Evolutionary conservation across 2,329 filamentous ascomycete species (phyloP).

Genomic region (Cucurbitaria berberidis): DNA sequence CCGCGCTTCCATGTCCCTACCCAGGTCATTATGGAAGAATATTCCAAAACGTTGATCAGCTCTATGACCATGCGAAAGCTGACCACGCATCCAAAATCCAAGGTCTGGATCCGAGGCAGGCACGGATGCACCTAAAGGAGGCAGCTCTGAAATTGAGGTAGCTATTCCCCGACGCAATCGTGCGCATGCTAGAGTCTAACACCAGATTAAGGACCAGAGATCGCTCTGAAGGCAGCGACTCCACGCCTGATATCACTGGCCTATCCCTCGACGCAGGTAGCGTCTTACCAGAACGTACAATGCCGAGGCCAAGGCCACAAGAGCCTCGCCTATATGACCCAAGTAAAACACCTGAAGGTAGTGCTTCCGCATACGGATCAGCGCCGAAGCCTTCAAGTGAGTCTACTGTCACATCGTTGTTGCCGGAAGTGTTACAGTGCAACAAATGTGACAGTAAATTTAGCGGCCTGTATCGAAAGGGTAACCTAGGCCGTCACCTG

Average conservation of each 20-base stretch:
- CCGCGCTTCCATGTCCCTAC: slow-evolving; percentile 40
- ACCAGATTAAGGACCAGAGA: slow-evolving; percentile 28
- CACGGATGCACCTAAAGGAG: slow-evolving; percentile 29
- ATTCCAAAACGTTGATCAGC: slow-evolving; percentile 35
- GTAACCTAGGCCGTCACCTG: no score
- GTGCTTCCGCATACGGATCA: slow-evolving; percentile 23
- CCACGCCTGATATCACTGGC: slow-evolving; percentile 38
- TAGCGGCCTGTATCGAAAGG: no score
- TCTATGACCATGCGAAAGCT: slow-evolving; percentile 31
- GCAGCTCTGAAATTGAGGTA: slow-evolving; percentile 29
- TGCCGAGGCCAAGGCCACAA: slow-evolving; percentile 21
- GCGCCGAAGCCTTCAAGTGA: slow-evolving; percentile 33
- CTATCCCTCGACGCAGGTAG: slow-evolving; percentile 34
- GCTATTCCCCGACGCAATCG: background rate
- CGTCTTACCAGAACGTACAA: slow-evolving; percentile 21
- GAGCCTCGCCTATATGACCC: slow-evolving; percentile 29
- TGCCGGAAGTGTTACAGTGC: no score
- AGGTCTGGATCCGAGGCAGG: slow-evolving; percentile 22
- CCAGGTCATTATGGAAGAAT: slow-evolving; percentile 32
- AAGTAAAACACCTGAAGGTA: slow-evolving; percentile 19
- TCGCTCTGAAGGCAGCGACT: slow-evolving; percentile 33
- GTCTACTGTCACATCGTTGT: no score
- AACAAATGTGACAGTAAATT: no score
- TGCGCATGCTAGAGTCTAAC: slow-evolving; percentile 8
- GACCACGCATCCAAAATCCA: slow-evolving; percentile 35